These are phyloP conservation scores for Tuber microsphaerosporum DNA, from an alignment of 495 filamentous ascomycete genomes.

Conservation along the genomic window DNA sequence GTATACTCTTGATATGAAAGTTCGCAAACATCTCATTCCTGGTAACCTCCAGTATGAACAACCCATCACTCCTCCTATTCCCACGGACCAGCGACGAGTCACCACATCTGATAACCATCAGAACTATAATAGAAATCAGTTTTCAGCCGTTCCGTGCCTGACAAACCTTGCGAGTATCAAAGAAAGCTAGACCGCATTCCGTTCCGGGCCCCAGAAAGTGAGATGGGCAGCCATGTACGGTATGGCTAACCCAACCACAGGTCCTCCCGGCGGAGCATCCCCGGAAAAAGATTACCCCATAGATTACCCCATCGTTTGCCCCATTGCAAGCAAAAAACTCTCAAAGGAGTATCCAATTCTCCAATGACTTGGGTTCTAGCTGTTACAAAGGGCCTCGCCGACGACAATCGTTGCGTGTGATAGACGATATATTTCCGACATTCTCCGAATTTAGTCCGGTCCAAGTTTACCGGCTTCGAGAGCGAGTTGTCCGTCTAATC, in stretches of 20 bases:
- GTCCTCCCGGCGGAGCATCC: neutral
- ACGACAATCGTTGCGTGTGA: neutral
- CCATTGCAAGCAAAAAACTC: neutral
- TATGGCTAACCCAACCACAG: neutral
- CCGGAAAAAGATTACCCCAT: constrained; percentile 2
- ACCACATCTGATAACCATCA: constrained; percentile 54
- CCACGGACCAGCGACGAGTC: constrained; percentile 55
- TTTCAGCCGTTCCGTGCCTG: neutral
- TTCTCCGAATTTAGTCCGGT: neutral
- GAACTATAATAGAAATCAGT: neutral
- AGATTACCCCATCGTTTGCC: neutral
- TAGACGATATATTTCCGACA: neutral
- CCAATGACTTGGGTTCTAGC: neutral
- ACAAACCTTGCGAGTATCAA: neutral
- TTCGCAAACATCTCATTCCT: constrained; percentile 54
- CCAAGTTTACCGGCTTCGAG: neutral
- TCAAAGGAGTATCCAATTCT: neutral
- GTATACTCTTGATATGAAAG: constrained; percentile 58
- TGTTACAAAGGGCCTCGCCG: neutral
- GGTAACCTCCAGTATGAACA: constrained; percentile 66
- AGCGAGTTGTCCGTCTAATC: neutral
- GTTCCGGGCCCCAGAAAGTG: neutral
- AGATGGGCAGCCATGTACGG: neutral
- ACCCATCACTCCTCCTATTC: constrained; percentile 57
- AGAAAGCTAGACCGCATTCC: neutral